Evolutionary conservation across 192 early-diverging fungal genomes (phyloP).

Genomic region (Ambispora gerdemannii): DNA sequence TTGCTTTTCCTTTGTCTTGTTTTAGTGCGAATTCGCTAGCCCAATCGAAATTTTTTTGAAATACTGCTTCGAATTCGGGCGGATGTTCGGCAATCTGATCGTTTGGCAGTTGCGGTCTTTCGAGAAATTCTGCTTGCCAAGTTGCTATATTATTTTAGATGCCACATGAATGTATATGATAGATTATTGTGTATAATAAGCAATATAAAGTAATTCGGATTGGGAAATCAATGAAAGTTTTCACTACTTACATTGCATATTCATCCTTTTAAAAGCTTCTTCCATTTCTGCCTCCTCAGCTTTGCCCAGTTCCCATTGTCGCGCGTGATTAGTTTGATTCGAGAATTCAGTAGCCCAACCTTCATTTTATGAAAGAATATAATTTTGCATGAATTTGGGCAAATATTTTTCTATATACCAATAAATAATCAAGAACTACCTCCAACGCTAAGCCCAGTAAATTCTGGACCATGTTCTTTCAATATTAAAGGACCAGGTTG

Average conservation of each 20-base stretch:
- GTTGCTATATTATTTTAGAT: conserved; percentile 23
- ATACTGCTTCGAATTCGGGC: conserved; percentile 55
- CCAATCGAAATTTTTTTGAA: conserved; percentile 71
- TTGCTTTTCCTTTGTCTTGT: conserved; percentile 55
- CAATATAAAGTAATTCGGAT: no score
- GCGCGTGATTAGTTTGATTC: neutral
- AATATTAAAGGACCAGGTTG: neutral
- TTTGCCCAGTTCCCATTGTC: conserved; percentile 38
- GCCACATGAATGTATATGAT: no score
- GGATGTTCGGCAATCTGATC: conserved; percentile 40
- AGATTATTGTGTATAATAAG: no score
- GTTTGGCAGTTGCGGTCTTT: conserved; percentile 37
- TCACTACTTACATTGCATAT: conserved; percentile 19
- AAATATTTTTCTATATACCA: neutral
- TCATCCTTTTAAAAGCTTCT: conserved; percentile 36
- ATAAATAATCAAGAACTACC: neutral
- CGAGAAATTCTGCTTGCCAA: conserved; percentile 55
- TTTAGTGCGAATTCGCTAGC: conserved; percentile 68
- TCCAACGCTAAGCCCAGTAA: neutral
- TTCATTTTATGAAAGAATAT: neutral
- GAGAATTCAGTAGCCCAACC: conserved; percentile 39
- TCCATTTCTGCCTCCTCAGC: conserved; percentile 44
- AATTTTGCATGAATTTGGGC: neutral
- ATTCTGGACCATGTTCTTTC: no score
- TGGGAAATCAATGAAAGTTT: no score